Evolutionary conservation across 2,329 filamentous ascomycete species (phyloP), one percentile per base, ranked within the genome.

Genomic region (Verticillium albo-atrum): DNA sequence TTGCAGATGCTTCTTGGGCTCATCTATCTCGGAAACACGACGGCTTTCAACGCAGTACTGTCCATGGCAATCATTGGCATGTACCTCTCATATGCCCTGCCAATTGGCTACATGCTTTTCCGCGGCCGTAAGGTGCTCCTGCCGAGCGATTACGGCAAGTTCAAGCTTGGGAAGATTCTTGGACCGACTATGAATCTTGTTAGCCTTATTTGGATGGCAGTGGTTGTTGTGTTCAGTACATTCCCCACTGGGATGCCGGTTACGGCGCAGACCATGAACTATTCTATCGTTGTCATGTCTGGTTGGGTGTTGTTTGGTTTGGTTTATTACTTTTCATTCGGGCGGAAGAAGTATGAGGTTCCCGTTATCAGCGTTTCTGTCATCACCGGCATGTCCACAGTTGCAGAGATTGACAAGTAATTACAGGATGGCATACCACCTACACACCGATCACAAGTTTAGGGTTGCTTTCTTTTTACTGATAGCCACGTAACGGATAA

Each of bases 261-360:
- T 0, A 76, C 74, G 1, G 59, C 72, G 0, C 68, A 75, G 35
- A 77, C 73, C 17, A 81, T 82, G 77, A 82, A 81, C 51, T 81
- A 81, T 58, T 72, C 73, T 0, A 70, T 71, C 34, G 76, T 79
- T 0, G 76, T 81, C 0, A 65, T 79, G 63, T 68, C 67, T 3
- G 77, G 72, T 0, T 79, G 75, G 76, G 56, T 74, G 1, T 27
- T 69, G 0, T 67, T 74, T 32, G 75, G 76, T 0, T 65, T 66
- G 0, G 30, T 68, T 2, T 78, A 75, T 42, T 79, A 75, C 47
- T 56, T 60, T 1, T 54, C 59, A 0, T 55, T 55, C 4, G 71
- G 69, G 0, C 63, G 60, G 15, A 30, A 62, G 1, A 71, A 71
- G 59, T 73, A 67, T 7, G 34, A 68, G 54, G 66, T 72, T 20